A percentile compares a stretch with the other conserved stretches of the same genome.
Evolutionary conservation across 495 filamentous ascomycete genomes (phyloP).

Genomic region (Oleoguttula mirabilis): DNA sequence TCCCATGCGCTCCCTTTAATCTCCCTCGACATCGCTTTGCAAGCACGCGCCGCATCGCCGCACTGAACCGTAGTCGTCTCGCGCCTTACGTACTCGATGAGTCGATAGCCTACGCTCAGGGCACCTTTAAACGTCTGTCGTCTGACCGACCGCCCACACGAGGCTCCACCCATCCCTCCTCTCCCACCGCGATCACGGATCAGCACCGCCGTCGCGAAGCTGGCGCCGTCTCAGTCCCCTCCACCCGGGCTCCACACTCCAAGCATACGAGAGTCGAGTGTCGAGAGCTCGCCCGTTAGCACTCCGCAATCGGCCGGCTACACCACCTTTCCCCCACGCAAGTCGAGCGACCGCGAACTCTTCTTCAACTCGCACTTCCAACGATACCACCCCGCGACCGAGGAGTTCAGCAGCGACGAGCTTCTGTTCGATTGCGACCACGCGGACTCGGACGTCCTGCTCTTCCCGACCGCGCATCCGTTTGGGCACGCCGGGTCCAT

Average conservation of each 20-base stretch:
- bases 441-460: slow-evolving; percentile 29
- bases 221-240: slow-evolving; percentile 24
- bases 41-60: no score
- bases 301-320: slow-evolving; percentile 5
- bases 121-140: no score
- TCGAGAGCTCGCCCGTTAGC: slow-evolving; percentile 24
- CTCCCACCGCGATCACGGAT: background rate
- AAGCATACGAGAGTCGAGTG: slow-evolving; percentile 24
- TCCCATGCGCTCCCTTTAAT: background rate
- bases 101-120: no score
- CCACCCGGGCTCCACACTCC: slow-evolving; percentile 26
- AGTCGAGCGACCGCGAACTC: background rate
- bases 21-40: no score
- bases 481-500: slow-evolving; percentile 29
- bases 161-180: background rate
- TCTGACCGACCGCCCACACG: no score
- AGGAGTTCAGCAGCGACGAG: slow-evolving; percentile 21
- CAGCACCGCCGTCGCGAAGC: slow-evolving; percentile 1
- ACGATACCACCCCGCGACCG: background rate
- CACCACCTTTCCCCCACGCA: background rate
- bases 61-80: no score
- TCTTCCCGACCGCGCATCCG: slow-evolving; percentile 33
- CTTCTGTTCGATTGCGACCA: slow-evolving; percentile 27
- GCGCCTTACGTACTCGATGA: no score
- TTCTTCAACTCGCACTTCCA: background rate